Evolutionary conservation across 2,329 filamentous ascomycete genomes (phyloP).

Genomic region (Alternaria burnsii): DNA sequence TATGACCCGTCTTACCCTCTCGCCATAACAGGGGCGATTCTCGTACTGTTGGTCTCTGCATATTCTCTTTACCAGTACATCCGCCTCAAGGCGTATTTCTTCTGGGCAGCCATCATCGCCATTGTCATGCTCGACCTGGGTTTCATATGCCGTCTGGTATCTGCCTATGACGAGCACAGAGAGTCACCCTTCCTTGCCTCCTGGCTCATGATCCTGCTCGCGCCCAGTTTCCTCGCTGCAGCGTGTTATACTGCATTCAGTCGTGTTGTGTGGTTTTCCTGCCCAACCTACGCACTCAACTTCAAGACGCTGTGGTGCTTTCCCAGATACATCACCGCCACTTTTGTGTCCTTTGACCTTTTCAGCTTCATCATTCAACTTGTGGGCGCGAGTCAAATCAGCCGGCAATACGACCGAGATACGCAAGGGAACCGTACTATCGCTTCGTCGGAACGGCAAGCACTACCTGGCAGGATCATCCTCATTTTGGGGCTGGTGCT

Average conservation of each 20-base stretch:
- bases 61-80: conserved; percentile 46
- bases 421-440: conserved; percentile 53
- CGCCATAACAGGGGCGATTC: conserved; percentile 53
- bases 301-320: conserved; percentile 56
- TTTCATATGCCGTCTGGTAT: conserved; percentile 61
- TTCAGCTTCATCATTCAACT: conserved; percentile 59
- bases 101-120: conserved; percentile 46
- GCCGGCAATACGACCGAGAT: conserved; percentile 42
- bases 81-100: conserved; percentile 49
- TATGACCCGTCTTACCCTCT: conserved; percentile 58
- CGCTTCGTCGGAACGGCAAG: conserved; percentile 41
- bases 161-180: conserved; percentile 44
- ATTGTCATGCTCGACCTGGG: conserved; percentile 59
- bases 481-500: conserved; percentile 59
- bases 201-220: conserved; percentile 58
- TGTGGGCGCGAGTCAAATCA: conserved; percentile 55
- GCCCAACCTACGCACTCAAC: conserved; percentile 49
- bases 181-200: conserved; percentile 52
- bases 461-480: conserved; percentile 42
- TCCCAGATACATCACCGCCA: conserved; percentile 56
- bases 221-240: conserved; percentile 60
- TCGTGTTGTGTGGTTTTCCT: conserved; percentile 55
- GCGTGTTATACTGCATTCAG: conserved; percentile 61
- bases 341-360: conserved; percentile 60
- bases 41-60: conserved; percentile 51